These are phyloP conservation scores for Quercus berberidifolia DNA, from an alignment of 306 rosid species.

Conservation along the genomic window DNA sequence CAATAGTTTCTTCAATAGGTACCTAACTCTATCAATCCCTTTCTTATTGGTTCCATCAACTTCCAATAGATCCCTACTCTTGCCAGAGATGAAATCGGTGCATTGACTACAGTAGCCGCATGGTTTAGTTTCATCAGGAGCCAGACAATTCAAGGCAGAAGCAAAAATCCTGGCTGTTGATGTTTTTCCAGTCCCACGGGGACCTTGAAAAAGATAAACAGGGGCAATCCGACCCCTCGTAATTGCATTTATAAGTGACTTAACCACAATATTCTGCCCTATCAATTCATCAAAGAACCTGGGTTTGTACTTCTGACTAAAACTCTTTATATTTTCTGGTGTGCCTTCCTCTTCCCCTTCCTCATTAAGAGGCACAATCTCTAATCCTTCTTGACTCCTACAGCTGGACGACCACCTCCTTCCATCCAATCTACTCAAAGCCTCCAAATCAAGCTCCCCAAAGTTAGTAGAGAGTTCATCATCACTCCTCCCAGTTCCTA, in stretches of 20 bases:
- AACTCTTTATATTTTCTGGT: conserved; percentile 59
- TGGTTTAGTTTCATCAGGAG: conserved; percentile 74
- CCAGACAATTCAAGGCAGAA: conserved; percentile 78
- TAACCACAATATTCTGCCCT: conserved; percentile 95
- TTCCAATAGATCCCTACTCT: conserved; percentile 65
- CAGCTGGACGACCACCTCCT: conserved; percentile 97
- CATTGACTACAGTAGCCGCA: conserved; percentile 94
- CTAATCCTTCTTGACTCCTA: conserved; percentile 87
- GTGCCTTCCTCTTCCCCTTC: conserved; percentile 77
- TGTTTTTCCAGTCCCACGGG: conserved; percentile 96
- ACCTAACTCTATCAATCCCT: conserved; percentile 74
- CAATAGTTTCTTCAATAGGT: conserved; percentile 55
- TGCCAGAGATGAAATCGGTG: conserved; percentile 61
- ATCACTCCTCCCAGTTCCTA: conserved; percentile 86
- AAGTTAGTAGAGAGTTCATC: conserved; percentile 87
- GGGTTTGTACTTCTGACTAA: conserved; percentile 85
- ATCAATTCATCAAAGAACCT: conserved; percentile 73
- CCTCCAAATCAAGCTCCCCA: conserved; percentile 98
- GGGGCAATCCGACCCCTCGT: conserved; percentile 86
- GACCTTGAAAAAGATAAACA: conserved; percentile 96
- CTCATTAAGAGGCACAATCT: conserved; percentile 70
- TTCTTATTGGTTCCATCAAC: conserved; percentile 83
- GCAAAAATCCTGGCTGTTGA: conserved; percentile 89
- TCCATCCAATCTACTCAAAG: conserved; percentile 91
- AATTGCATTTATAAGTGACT: conserved; percentile 77